phyloP scores from a whole-genome alignment of 345 rosid genomes.

The Aquilaria yunnanensis region DNA sequence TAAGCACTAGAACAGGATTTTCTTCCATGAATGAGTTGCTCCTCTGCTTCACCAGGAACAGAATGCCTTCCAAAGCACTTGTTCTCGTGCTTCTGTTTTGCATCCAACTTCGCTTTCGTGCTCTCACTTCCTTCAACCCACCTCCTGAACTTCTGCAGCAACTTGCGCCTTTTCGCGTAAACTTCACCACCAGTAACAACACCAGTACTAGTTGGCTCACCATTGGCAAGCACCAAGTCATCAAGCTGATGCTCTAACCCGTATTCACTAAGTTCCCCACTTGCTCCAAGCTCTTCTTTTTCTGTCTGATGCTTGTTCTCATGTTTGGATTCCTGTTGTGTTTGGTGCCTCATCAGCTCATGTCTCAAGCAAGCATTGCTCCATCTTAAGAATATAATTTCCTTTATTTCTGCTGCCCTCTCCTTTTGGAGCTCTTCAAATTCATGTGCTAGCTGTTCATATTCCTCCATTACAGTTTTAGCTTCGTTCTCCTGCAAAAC shows the following conservation, averaged over 20 bases:
- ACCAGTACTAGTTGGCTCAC: constrained; percentile 1
- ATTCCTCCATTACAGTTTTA: constrained; percentile 30
- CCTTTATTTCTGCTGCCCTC: constrained; percentile 36
- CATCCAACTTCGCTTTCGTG: constrained; percentile 29
- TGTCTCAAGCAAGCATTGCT: constrained; percentile 71
- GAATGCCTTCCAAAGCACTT: constrained; percentile 41
- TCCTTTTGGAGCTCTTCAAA: constrained; percentile 39
- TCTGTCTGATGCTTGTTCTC: constrained; percentile 22
- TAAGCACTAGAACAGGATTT: constrained; percentile 47
- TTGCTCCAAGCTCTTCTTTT: constrained; percentile 17
- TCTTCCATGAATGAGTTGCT: constrained; percentile 24
- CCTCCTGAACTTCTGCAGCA: constrained; percentile 52
- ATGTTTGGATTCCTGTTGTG: constrained; percentile 16
- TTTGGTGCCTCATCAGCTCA: constrained; percentile 35
- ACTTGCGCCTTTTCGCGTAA: constrained; percentile 37
- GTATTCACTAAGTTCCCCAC: constrained; percentile 14
- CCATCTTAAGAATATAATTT: constrained; percentile 58
- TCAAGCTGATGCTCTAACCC: constrained; percentile 21
- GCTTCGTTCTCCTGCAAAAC: constrained; percentile 27
- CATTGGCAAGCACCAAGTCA: constrained; percentile 14
- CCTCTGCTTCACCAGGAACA: constrained; percentile 26
- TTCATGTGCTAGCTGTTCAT: constrained; percentile 34
- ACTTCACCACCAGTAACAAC: constrained; percentile 12
- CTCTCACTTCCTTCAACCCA: constrained; percentile 66
- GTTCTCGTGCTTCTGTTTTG: constrained; percentile 25